Conservation (phyloP, 23 red algal genomes). For the Cyanidiococcus yangmingshanensis region DNA sequence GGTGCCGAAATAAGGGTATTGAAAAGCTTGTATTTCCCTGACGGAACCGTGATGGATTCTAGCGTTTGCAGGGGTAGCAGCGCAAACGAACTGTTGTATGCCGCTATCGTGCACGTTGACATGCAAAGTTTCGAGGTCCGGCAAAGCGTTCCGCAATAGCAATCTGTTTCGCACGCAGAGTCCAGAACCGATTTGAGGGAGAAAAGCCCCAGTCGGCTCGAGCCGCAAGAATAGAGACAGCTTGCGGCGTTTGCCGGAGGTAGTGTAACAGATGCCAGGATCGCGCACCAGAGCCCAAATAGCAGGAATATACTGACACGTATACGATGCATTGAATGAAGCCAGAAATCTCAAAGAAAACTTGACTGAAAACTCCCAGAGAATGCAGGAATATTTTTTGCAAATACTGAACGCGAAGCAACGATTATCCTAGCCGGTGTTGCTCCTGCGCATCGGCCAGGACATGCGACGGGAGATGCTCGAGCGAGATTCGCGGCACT, state of each 20-base stretch:
- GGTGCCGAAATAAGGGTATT: background rate
- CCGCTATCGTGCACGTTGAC: background rate
- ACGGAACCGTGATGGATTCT: background rate
- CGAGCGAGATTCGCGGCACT: too few species aligned
- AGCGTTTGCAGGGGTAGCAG: background rate
- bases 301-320: too few species aligned
- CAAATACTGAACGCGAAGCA: too few species aligned
- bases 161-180: background rate
- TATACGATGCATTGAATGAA: too few species aligned
- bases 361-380: too few species aligned
- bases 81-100: background rate
- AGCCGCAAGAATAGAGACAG: background rate
- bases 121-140: background rate
- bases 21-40: background rate
- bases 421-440: too few species aligned
- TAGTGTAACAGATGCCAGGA: too few species aligned
- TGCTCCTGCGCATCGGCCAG: too few species aligned
- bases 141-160: background rate
- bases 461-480: too few species aligned
- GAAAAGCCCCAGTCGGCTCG: background rate
- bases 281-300: too few species aligned
- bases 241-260: background rate
- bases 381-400: too few species aligned
- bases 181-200: background rate
- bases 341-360: too few species aligned